Evolutionary conservation across 2,329 filamentous ascomycete species (phyloP).

Genomic region (Sporothrix globosa): DNA sequence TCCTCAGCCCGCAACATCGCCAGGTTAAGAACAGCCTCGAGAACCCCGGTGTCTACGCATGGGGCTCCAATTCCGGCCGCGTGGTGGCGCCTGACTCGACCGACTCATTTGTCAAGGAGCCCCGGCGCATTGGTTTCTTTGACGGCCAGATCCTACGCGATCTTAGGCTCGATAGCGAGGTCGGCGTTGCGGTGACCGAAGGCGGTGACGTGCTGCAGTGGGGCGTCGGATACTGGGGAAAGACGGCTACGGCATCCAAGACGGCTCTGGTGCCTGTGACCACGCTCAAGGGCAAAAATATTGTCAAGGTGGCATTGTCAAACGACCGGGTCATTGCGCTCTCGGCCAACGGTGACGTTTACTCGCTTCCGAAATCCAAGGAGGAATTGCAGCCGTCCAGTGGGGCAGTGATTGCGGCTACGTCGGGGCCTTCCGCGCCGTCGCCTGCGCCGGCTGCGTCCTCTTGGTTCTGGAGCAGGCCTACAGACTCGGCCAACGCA

Average conservation of each 20-base stretch:
- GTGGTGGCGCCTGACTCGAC: constrained; percentile 85
- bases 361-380: constrained; percentile 78
- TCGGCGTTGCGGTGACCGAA: constrained; percentile 85
- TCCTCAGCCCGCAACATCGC: constrained; percentile 84
- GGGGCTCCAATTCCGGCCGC: constrained; percentile 83
- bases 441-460: constrained; percentile 63
- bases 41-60: constrained; percentile 87
- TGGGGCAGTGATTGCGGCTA: constrained; percentile 31
- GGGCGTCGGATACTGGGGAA: constrained; percentile 68
- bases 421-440: constrained; percentile 40
- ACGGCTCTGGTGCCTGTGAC: constrained; percentile 67
- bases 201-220: constrained; percentile 89
- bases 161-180: constrained; percentile 78
- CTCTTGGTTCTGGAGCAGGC: constrained; percentile 64
- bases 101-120: constrained; percentile 77
- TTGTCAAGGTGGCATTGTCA: constrained; percentile 76
- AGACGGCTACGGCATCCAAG: constrained; percentile 48
- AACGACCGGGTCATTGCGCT: constrained; percentile 82
- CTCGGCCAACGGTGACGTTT: constrained; percentile 73
- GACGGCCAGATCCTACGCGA: constrained; percentile 83
- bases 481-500: constrained; percentile 37
- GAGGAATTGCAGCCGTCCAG: constrained; percentile 62
- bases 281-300: constrained; percentile 80
- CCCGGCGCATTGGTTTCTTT: constrained; percentile 78
- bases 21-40: constrained; percentile 83